A percentile compares a stretch with the other conserved stretches of the same genome.
phyloP scores from a whole-genome alignment of 106 monocot genomes.

The Cymbidium sinense region DNA sequence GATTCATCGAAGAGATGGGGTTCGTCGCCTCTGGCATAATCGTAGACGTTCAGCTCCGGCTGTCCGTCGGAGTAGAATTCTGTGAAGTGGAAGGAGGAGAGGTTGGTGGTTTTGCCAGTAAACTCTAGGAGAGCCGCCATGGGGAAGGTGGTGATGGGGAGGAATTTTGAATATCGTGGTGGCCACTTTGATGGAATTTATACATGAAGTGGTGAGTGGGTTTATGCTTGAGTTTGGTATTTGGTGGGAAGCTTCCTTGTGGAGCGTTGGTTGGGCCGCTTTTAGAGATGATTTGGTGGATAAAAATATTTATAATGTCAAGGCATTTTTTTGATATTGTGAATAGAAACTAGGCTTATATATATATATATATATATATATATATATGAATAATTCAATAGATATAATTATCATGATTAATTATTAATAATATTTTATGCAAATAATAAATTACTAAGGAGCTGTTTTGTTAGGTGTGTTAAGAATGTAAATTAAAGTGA shows the following conservation, averaged over 20 bases:
- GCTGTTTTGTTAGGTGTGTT: too few relatives aligned
- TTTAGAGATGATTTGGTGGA: too few relatives aligned
- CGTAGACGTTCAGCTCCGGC: not conserved
- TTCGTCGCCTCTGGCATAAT: not conserved
- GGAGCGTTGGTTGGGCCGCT: too few relatives aligned
- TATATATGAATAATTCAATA: too few relatives aligned
- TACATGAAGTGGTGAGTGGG: not conserved
- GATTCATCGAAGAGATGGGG: not conserved
- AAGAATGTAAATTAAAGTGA: too few relatives aligned
- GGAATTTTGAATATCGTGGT: not conserved
- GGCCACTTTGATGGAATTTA: not conserved
- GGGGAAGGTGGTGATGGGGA: not conserved
- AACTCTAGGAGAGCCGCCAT: conserved; percentile 3
- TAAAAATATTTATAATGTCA: too few relatives aligned
- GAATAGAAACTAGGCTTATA: too few relatives aligned
- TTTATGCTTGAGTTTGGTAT: not conserved
- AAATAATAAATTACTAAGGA: too few relatives aligned
- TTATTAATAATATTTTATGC: too few relatives aligned
- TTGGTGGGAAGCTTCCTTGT: not conserved
- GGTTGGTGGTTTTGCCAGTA: not conserved
- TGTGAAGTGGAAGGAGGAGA: not conserved
- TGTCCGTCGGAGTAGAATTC: not conserved
- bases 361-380: too few relatives aligned
- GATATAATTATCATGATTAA: too few relatives aligned
- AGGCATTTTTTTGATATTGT: too few relatives aligned